Conservation (phyloP, 2,329 filamentous ascomycete species). For the Talaromyces sp. region DNA sequence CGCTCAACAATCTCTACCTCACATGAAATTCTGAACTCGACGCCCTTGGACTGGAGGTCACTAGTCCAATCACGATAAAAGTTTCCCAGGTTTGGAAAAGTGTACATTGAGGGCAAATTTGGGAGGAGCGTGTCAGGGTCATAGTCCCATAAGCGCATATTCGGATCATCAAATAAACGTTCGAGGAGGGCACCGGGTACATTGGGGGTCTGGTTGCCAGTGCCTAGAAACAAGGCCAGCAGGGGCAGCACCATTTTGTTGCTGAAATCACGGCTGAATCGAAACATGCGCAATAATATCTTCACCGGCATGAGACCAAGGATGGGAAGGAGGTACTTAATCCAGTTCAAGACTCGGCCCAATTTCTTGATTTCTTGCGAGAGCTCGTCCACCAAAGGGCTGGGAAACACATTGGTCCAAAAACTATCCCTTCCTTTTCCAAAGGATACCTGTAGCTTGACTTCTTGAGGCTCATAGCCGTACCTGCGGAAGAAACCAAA, state of each 20-base stretch:
- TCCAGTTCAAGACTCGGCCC: constrained; percentile 49
- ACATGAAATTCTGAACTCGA: constrained; percentile 45
- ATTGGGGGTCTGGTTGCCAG: constrained; percentile 68
- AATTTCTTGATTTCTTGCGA: constrained; percentile 52
- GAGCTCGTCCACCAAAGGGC: constrained; percentile 50
- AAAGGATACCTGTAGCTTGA: constrained; percentile 56
- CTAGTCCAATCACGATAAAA: constrained; percentile 55
- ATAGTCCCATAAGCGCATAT: constrained; percentile 57
- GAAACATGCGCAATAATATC: constrained; percentile 60
- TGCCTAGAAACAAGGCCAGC: constrained; percentile 68
- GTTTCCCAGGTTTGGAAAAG: constrained; percentile 54
- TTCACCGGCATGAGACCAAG: constrained; percentile 57
- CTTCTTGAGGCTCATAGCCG: constrained; percentile 52
- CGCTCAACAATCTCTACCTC: constrained; percentile 5
- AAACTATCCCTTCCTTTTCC: constrained; percentile 53
- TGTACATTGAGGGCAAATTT: constrained; percentile 54
- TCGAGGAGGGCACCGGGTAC: constrained; percentile 65
- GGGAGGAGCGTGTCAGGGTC: constrained; percentile 50
- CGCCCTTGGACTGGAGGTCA: constrained; percentile 47
- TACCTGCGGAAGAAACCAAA: constrained; percentile 57
- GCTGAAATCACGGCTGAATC: constrained; percentile 64
- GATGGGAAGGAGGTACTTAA: constrained; percentile 51
- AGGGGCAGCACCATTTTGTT: constrained; percentile 67
- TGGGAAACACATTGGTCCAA: constrained; percentile 59
- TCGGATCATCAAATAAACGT: constrained; percentile 53